Conservation (phyloP, 768 basidiomycete species). For the Hypholoma sublateritium region DNA sequence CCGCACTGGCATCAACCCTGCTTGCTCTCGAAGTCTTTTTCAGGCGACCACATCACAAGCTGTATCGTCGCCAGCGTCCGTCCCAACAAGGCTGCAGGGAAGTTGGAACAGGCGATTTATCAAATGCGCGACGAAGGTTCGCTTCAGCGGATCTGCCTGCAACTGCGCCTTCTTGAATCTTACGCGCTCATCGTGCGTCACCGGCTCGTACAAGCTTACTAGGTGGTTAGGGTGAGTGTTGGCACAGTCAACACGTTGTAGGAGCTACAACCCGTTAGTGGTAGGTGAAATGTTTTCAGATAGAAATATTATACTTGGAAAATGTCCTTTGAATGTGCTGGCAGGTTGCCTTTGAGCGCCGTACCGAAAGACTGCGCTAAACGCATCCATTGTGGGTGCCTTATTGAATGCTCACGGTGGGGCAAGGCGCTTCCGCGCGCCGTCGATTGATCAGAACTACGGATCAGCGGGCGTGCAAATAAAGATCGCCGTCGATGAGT, state of each 20-base stretch:
- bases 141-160: constrained; percentile 57
- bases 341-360: too few species aligned
- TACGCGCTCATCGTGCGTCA: constrained; percentile 71
- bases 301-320: too few species aligned
- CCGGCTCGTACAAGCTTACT: constrained; percentile 76
- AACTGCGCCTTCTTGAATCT: constrained; percentile 67
- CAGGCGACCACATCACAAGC: constrained; percentile 75
- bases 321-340: too few species aligned
- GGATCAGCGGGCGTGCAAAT: too few species aligned
- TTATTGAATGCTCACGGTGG: too few species aligned
- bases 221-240: constrained; percentile 90
- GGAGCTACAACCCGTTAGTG: constrained; percentile 68
- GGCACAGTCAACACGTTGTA: constrained; percentile 89
- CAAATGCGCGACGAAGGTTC: constrained; percentile 71
- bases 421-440: too few species aligned
- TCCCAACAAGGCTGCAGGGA: constrained; percentile 66
- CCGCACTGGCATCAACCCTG: constrained; percentile 42
- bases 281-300: too few species aligned
- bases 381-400: too few species aligned
- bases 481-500: too few species aligned
- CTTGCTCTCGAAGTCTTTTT: constrained; percentile 60
- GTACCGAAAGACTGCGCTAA: too few species aligned
- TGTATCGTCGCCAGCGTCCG: constrained; percentile 77
- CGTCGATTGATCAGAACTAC: too few species aligned
- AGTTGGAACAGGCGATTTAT: constrained; percentile 72